Evolutionary conservation across 2,329 filamentous ascomycete species (phyloP).

Genomic region (Fusarium dlaminii): DNA sequence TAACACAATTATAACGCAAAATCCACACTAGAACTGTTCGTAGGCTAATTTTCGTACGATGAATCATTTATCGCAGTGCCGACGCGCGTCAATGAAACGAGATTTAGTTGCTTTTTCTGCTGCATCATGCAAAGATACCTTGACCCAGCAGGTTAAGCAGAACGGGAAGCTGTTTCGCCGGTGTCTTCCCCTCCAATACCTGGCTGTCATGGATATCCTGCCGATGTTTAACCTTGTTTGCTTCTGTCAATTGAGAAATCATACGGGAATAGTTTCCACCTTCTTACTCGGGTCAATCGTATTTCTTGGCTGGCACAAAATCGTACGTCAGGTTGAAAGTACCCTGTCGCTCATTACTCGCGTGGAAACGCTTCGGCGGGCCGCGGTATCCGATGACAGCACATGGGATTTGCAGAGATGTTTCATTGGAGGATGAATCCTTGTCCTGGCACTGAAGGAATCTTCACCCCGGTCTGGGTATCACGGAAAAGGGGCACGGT

Average conservation of each 20-base stretch:
- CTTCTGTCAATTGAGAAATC: background rate
- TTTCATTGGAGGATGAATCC: background rate
- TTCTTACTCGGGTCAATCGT: background rate
- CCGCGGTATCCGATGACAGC: background rate
- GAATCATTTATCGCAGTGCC: too few species aligned
- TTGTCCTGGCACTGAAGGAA: background rate
- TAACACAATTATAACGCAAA: rapidly evolving
- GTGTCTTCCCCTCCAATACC: background rate
- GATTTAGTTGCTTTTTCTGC: background rate
- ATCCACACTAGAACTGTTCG: background rate
- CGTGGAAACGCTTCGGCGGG: background rate
- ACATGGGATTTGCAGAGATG: background rate
- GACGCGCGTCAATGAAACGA: background rate
- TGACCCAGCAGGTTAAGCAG: background rate
- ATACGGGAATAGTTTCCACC: background rate
- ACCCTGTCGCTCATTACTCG: background rate
- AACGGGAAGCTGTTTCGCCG: background rate
- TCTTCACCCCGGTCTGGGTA: background rate
- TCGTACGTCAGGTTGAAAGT: background rate
- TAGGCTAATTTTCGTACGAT: background rate
- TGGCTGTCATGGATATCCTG: background rate
- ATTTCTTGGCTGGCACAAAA: background rate
- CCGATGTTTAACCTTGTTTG: background rate
- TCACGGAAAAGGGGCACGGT: background rate
- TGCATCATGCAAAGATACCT: background rate